Evolutionary conservation across 257 asterid genomes (phyloP), one percentile per base, ranked within the genome.

Genomic region (Parsonsia alboflavescens): DNA sequence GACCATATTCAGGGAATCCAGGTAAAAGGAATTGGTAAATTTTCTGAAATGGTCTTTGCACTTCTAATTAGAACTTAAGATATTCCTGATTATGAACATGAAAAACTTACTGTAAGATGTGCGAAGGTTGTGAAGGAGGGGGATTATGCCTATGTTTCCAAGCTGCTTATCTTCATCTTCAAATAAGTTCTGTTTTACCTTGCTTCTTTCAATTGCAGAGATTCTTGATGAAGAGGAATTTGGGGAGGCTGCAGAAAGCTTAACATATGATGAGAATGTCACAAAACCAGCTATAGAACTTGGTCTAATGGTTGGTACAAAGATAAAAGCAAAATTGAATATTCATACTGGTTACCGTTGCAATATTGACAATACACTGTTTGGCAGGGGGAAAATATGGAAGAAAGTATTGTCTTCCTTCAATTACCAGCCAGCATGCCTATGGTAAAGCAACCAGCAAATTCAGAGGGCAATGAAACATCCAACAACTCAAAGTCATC

Each of bases 1-100:
- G 92, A 80, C 99, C 97, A 41, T 85, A 92, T 81, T 84, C 97
- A 3, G 99, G 97, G 83, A 85, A 94, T 89, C 98, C 97, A 81
- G 99, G 99, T 88, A 75, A 33, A 57, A 41, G 24, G 30, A 36
- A 22, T 68, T 30, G n/a, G 48, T 13, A 71, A 39, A 36, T 48
- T 53, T 65, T 50, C 6, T 28, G 3, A 28, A 11, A 64, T 65
- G 17, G n/a, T 49, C 17, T 66, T 36, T 41, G 0, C 0, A 53
- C 46, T 24, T 63, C 22, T 10, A 13, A 46, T 44, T 26, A 48
- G 28, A 33, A 39, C 3, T 22, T 49, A 49, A 49, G 19, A 10
- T 19, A 13, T 50, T 0, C 2, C 21, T 50, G 56, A 4, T 50
- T 10, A 10, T 48, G 52, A 11, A 48, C 10, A 48, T 48, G 52